phyloP scores from a whole-genome alignment of 1,284 basidiomycete genomes.

The Apiotrichum gracile region DNA sequence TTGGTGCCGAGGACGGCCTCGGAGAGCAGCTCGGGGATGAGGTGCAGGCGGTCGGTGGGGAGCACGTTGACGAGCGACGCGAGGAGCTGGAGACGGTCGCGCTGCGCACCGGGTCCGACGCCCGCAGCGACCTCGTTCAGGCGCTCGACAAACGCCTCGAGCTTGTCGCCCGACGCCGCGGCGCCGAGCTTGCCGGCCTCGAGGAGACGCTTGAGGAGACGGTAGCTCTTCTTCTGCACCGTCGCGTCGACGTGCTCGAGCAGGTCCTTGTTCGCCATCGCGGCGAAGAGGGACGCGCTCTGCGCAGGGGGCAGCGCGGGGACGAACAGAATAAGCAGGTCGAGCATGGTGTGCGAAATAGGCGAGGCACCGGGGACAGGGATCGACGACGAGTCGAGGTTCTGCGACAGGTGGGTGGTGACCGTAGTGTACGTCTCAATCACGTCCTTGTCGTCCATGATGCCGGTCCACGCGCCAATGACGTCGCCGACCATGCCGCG shows the following conservation, averaged over 20 bases:
- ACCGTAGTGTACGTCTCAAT: conserved; percentile 76
- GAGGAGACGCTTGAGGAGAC: conserved; percentile 69
- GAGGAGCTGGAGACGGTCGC: conserved; percentile 80
- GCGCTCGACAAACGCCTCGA: conserved; percentile 55
- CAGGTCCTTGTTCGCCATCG: conserved; percentile 41
- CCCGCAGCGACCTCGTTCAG: conserved; percentile 57
- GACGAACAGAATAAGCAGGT: conserved; percentile 79
- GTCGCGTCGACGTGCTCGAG: conserved; percentile 66
- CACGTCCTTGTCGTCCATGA: conserved; percentile 72
- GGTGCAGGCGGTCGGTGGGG: conserved; percentile 66
- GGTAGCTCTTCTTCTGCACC: conserved; percentile 93
- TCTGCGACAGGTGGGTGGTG: conserved; percentile 66
- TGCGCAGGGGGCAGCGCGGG: conserved; percentile 65
- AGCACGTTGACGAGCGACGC: conserved; percentile 66
- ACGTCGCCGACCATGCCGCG: conserved; percentile 83
- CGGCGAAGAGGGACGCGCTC: conserved; percentile 59
- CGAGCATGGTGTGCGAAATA: conserved; percentile 74
- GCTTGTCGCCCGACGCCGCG: conserved; percentile 51
- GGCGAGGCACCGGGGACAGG: conserved; percentile 45
- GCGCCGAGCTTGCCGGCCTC: conserved; percentile 57
- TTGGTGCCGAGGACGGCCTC: conserved; percentile 98
- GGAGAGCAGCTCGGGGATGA: conserved; percentile 83
- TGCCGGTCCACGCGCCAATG: conserved; percentile 76
- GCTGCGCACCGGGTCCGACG: conserved; percentile 76
- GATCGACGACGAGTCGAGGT: conserved; percentile 51